Base-by-base conservation (phyloP, 2,329 filamentous ascomycete species). In the Cryphonectria japonica region DNA sequence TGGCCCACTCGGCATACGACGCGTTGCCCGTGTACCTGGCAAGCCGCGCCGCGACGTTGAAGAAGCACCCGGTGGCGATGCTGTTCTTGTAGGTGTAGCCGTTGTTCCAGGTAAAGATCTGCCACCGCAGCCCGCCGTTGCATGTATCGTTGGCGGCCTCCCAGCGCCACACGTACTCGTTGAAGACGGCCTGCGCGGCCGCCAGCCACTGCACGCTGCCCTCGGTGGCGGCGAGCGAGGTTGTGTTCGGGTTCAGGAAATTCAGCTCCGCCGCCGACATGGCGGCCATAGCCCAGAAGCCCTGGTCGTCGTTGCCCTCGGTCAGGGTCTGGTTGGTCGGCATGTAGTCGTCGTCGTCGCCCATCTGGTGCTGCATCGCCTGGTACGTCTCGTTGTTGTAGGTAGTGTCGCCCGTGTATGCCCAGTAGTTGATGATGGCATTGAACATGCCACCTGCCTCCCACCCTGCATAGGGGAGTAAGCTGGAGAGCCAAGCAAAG, bases 41-140 rank as follows among this genome's bases (percentile, higher is more conserved):
- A 14, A 94, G 85, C 9, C 92, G 88, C 19, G 92, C 85, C 2
- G 86, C 86, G 13, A 89, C 80, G 72, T 89, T 88, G 80, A 89
- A 89, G 77, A 88, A 88, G 72, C 85, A 85, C 39, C 85, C 86
- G 75, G 89, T 90, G n/a, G 87, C 85, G 70, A 88, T 85, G 26
- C 85, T 85, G 75, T 90, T 90, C 79, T 90, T 95, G 83, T 95
- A 94, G 77, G 90, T 86, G 79, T 93, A 96, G 34, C 93, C 93
- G 41, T 84, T 85, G 77, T 95, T 94, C 74, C 91, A 90, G 1
- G 87, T 83, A 70, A 90, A 93, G 72, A 95, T 92, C 82, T 96
- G 93, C 92, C 92, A 94, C 76, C 92, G 85, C 75, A 95, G 77
- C 13, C 92, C 93, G 74, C 92, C 92, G 32, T 85, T 83, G 76